A percentile compares a stretch with the other conserved stretches of the same genome.
These are phyloP conservation scores for Rhizopogon rudus DNA, from an alignment of 768 basidiomycete genomes.

Conservation along the genomic window DNA sequence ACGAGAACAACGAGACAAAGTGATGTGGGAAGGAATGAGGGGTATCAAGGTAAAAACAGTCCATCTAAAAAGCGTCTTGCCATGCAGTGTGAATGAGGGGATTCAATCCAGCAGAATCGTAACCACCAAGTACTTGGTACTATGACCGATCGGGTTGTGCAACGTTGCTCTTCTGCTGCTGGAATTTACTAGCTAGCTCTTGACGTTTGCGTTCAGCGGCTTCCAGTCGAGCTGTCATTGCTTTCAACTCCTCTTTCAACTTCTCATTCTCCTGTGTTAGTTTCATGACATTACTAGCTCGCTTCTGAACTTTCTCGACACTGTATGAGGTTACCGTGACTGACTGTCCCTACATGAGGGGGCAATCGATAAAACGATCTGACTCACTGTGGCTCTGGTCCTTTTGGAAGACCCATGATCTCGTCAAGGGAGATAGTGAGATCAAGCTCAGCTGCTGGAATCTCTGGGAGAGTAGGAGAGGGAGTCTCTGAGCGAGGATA, in stretches of 20 bases:
- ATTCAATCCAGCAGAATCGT: neutral
- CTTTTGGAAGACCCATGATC: constrained; percentile 31
- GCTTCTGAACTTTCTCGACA: constrained; percentile 49
- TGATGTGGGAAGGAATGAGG: neutral
- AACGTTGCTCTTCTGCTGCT: constrained; percentile 7
- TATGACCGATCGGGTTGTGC: constrained; percentile 8
- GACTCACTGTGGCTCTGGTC: constrained; percentile 43
- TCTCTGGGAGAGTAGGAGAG: constrained; percentile 43
- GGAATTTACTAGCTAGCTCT: constrained; percentile 37
- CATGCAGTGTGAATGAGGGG: neutral
- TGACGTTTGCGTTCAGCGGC: constrained; percentile 62
- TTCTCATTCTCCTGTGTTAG: constrained; percentile 77
- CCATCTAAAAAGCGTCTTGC: neutral
- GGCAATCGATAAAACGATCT: constrained; percentile 16
- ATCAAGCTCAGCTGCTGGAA: constrained; percentile 43
- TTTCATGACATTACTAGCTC: constrained; percentile 73
- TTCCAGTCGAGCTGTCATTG: constrained; percentile 70
- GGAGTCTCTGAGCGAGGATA: constrained; percentile 16
- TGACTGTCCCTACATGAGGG: constrained; percentile 21
- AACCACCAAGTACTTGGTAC: neutral
- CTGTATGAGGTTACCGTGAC: constrained; percentile 25
- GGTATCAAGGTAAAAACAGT: neutral
- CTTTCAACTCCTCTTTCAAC: constrained; percentile 68
- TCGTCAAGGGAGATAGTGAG: constrained; percentile 37
- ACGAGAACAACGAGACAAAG: neutral